A percentile compares a stretch with the other conserved stretches of the same genome.
Conservation (phyloP, 2,329 filamentous ascomycete genomes). For the Colletotrichum musicola region DNA sequence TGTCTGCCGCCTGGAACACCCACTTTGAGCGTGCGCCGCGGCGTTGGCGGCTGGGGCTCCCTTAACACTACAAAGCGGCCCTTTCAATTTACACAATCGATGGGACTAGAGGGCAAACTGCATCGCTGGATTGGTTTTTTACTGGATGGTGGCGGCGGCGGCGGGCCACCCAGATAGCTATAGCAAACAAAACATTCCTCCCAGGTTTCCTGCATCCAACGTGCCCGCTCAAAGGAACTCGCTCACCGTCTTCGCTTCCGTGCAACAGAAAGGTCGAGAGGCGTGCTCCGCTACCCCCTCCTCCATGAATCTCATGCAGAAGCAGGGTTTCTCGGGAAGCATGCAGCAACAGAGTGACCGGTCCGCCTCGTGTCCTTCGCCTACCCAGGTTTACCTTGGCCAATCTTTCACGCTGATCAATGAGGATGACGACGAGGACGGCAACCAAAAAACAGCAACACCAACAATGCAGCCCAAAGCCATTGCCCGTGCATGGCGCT, state of each 20-base stretch:
- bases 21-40: too few species aligned
- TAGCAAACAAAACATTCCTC: slow-evolving; percentile 11
- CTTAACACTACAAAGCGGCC: too few species aligned
- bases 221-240: too few species aligned
- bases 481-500: slow-evolving; percentile 3
- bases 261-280: not conserved
- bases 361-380: not conserved
- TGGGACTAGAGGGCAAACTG: slow-evolving; percentile 9
- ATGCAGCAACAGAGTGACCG: not conserved
- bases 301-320: too few species aligned
- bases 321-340: not conserved
- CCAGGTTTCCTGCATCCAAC: not conserved
- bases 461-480: not conserved
- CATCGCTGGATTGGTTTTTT: slow-evolving; percentile 3
- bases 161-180: not conserved
- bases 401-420: too few species aligned
- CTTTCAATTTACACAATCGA: too few species aligned
- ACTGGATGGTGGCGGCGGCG: not conserved
- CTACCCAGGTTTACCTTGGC: too few species aligned
- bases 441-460: too few species aligned
- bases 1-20: too few species aligned
- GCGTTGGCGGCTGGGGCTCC: too few species aligned
- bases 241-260: not conserved
- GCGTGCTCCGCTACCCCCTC: too few species aligned
- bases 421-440: too few species aligned